phyloP scores from a whole-genome alignment of 164 flowering plant genomes.

The Umbellularia californica region DNA sequence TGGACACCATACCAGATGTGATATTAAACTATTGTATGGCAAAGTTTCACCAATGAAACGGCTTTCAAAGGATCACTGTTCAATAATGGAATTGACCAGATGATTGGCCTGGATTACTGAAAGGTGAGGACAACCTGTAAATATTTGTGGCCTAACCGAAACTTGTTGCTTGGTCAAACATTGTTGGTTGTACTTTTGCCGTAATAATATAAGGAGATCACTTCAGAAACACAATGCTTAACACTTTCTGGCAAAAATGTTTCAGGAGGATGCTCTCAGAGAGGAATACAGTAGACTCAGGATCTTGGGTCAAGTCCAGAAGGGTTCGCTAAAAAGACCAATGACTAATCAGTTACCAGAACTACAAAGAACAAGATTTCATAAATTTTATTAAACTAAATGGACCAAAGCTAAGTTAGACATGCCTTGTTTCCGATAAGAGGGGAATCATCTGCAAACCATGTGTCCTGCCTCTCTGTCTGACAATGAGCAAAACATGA shows the following conservation, averaged over 20 bases:
- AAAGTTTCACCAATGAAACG: neutral
- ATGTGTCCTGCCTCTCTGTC: slow-evolving; percentile 85
- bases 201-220: neutral
- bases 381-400: neutral
- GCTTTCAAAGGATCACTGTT: neutral
- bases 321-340: neutral
- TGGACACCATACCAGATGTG: neutral
- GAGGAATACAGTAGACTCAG: neutral
- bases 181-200: neutral
- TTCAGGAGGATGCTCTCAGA: too few species aligned
- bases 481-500: slow-evolving; percentile 98
- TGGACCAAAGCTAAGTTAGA: neutral
- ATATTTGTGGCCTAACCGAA: neutral
- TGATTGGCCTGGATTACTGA: neutral
- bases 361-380: neutral
- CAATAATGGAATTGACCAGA: neutral
- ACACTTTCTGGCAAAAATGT: neutral
- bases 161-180: neutral
- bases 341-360: neutral
- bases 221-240: neutral
- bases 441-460: slow-evolving; percentile 78
- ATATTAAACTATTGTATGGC: neutral
- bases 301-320: neutral
- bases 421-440: slow-evolving; percentile 52
- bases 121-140: neutral